Conservation (phyloP, 2,329 filamentous ascomycete genomes). For the Teratosphaeria nubilosa region DNA sequence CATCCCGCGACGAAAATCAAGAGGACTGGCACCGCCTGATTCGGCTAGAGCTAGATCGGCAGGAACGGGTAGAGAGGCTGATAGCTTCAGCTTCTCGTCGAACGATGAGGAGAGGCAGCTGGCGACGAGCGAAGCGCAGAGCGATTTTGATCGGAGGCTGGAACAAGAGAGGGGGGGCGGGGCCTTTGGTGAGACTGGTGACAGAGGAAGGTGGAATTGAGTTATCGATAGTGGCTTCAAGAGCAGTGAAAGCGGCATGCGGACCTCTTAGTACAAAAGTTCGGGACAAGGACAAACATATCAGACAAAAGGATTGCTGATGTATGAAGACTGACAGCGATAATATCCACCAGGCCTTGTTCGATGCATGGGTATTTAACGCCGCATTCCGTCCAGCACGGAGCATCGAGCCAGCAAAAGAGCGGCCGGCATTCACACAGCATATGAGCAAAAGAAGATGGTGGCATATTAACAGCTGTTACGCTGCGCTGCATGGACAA, state of each 20-base stretch:
- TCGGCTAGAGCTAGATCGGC: conserved; percentile 9
- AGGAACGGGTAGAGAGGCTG: conserved; percentile 12
- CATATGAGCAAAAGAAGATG: not conserved
- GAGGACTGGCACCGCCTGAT: not conserved
- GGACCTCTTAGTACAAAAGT: not conserved
- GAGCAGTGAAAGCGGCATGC: not conserved
- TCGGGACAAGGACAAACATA: not conserved
- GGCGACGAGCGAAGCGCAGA: conserved; percentile 38
- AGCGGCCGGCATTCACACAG: not conserved
- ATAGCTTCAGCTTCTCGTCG: conserved; percentile 36
- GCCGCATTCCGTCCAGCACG: not conserved
- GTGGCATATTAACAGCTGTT: not conserved
- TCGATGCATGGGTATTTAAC: not conserved
- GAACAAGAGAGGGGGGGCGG: conserved; percentile 40
- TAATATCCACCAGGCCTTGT: not conserved
- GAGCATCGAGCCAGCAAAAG: not conserved
- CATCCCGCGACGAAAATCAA: conserved; percentile 10
- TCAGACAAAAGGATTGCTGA: not conserved
- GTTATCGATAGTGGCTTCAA: not conserved
- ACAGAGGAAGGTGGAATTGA: conserved; percentile 1
- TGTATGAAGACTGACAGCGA: too few relatives aligned
- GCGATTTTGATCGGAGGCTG: conserved; percentile 39
- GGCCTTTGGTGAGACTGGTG: conserved; percentile 26
- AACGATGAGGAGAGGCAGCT: conserved; percentile 33
- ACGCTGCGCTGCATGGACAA: too few relatives aligned